Evolutionary conservation across 768 basidiomycete species (phyloP).

Genomic region (Lactarius vividus): DNA sequence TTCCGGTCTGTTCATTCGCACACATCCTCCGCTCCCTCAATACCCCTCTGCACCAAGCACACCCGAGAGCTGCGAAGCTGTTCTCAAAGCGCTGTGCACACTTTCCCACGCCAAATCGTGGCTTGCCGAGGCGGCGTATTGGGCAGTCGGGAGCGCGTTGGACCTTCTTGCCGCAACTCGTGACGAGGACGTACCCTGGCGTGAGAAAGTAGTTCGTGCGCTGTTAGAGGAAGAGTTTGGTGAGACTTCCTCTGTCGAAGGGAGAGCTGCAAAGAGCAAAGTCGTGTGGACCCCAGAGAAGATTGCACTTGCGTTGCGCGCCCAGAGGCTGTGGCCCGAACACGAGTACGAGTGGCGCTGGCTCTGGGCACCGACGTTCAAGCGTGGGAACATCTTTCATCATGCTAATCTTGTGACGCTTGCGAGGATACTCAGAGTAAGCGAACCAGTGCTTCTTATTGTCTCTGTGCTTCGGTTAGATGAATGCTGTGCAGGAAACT

Average conservation of each 20-base stretch:
- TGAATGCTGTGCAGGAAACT: constrained; percentile 25
- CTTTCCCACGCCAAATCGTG: constrained; percentile 85
- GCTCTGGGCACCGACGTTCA: constrained; percentile 70
- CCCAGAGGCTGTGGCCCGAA: constrained; percentile 60
- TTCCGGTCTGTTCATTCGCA: constrained; percentile 75
- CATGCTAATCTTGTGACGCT: constrained; percentile 69
- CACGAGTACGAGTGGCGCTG: constrained; percentile 59
- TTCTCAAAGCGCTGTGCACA: constrained; percentile 57
- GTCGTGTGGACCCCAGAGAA: constrained; percentile 84
- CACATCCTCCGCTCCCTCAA: constrained; percentile 51
- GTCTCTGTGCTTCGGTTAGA: background rate
- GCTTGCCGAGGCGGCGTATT: constrained; percentile 91
- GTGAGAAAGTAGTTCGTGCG: constrained; percentile 54
- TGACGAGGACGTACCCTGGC: constrained; percentile 66
- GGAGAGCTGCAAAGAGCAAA: constrained; percentile 28
- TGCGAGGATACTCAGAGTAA: constrained; percentile 78
- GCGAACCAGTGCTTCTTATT: constrained; percentile 6
- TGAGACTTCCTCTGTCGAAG: constrained; percentile 31
- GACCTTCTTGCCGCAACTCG: constrained; percentile 45
- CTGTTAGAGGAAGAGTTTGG: constrained; percentile 53
- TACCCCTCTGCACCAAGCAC: constrained; percentile 56
- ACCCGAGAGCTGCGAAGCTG: constrained; percentile 54
- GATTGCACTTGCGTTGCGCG: constrained; percentile 69
- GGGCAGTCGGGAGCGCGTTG: constrained; percentile 64
- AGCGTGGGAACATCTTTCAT: constrained; percentile 64